phyloP scores from a whole-genome alignment of 208 protist species.

The Leishmania mexicana region DNA sequence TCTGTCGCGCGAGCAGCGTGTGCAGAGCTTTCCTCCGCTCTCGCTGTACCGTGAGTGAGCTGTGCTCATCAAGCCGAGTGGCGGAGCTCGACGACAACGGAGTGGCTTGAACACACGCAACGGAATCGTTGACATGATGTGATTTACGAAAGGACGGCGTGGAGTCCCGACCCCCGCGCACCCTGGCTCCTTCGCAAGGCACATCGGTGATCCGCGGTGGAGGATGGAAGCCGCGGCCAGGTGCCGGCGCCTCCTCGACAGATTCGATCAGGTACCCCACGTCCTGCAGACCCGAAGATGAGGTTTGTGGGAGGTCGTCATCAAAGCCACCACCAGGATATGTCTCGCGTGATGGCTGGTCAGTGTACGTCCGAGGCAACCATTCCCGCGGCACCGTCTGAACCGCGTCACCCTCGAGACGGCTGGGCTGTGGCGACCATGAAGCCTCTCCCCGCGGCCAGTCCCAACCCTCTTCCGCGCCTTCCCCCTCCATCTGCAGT shows the following conservation, averaged over 20 bases:
- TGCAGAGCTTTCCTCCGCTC: conserved; percentile 14
- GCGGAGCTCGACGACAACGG: neutral
- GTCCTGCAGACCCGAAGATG: neutral
- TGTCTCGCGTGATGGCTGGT: neutral
- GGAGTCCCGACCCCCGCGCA: neutral
- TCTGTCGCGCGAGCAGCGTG: conserved; percentile 22
- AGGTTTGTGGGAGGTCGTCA: neutral
- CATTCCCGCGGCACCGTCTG: neutral
- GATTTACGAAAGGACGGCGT: neutral
- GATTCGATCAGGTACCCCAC: conserved; percentile 1
- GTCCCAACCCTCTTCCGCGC: neutral
- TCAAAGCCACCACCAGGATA: neutral
- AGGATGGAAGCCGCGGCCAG: neutral
- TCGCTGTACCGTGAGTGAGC: conserved; percentile 9
- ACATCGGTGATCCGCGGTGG: neutral
- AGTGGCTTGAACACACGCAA: neutral
- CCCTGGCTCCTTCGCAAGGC: neutral
- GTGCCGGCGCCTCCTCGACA: conserved; percentile 4
- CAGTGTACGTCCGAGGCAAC: neutral
- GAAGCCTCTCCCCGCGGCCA: neutral
- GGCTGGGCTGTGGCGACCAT: neutral
- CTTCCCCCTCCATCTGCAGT: neutral
- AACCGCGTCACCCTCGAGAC: neutral
- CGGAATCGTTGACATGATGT: neutral
- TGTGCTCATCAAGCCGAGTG: neutral